phyloP scores from a whole-genome alignment of 2,329 filamentous ascomycete genomes.

The Xylariaceae sp. region DNA sequence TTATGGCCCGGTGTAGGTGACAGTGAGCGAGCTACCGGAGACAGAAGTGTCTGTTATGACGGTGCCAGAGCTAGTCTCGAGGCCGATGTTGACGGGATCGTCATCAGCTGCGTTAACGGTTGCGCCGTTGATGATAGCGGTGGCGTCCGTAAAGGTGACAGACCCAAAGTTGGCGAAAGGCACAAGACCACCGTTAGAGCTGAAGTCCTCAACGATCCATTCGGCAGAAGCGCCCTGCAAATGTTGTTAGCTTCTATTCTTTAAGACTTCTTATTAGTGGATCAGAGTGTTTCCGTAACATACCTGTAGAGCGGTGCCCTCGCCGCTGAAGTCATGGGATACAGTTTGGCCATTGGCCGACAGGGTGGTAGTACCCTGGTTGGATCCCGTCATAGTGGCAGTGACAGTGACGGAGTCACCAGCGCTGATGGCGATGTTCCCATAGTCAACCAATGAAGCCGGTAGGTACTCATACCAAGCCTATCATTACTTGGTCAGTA shows the following conservation, averaged over 20 bases:
- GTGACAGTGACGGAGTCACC: slow-evolving; percentile 10
- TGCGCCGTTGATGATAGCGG: slow-evolving; percentile 11
- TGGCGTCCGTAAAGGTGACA: slow-evolving; percentile 12
- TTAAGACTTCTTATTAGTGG: not conserved
- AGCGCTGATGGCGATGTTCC: slow-evolving; percentile 7
- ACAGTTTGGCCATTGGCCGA: slow-evolving; percentile 8
- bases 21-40: slow-evolving; percentile 7
- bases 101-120: slow-evolving; percentile 6
- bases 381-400: slow-evolving; percentile 12
- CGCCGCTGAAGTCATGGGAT: slow-evolving; percentile 12
- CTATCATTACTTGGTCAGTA: not conserved
- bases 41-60: slow-evolving; percentile 7
- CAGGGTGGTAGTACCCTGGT: slow-evolving; percentile 8
- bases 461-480: slow-evolving; percentile 16
- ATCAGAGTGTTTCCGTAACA: not conserved
- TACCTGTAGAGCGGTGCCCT: slow-evolving; percentile 12
- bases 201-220: slow-evolving; percentile 15
- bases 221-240: slow-evolving; percentile 10
- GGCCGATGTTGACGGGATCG: slow-evolving; percentile 7
- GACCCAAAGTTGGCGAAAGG: slow-evolving; percentile 14
- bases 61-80: slow-evolving; percentile 5
- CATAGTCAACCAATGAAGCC: slow-evolving; percentile 8
- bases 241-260: not conserved
- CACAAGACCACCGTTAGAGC: slow-evolving; percentile 8
- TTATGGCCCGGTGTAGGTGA: not conserved